Evolutionary conservation across 257 asterid genomes (phyloP), one percentile per base, ranked within the genome.

Genomic region (Echium plantagineum): DNA sequence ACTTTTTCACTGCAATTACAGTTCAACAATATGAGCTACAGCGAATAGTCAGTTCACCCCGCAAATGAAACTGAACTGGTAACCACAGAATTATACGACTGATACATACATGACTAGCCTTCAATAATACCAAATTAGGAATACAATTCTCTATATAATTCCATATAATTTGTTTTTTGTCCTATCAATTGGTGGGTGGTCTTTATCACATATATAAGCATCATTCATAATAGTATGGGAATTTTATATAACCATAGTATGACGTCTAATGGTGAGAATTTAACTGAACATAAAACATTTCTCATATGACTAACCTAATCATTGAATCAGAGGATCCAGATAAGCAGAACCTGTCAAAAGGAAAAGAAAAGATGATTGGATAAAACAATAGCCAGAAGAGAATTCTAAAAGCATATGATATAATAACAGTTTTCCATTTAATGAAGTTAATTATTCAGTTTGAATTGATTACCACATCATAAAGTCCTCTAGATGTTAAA

Each of bases 321-420:
- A 91, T 91, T 62, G 96, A 88, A 78, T 91, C 98, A 63, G 98
- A 91, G 70, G 98, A 88, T 65, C 98, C 98, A 59, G 98, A 91
- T 70, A 91, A 73, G 80, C 98, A 91, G 72, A 77, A 91, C 81
- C 98, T 91, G 95, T 82, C 75, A 53, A 18, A 55, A 63, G 67
- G 64, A 72, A 18, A 52, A 63, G 62, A 64, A 30, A 7, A 22
- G 12, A 53, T 55, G 55, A 21, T 18, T 49, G 8, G 57, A 17
- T 26, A 13, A 9, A 13, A 21, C 18, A 21, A 46, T 51, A 51
- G 31, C 47, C 48, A 49, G 1, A 31, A 35, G 0, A 35, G 9
- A 35, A 7, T 35, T 35, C 6, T 1, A 7, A 9, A 58, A 51
- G 67, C 32, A 21, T 16, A 30, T 22, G n/a, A 26, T 21, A 42